A percentile compares a stretch with the other conserved stretches of the same genome.
These are phyloP conservation scores for Plasmodium yoelii DNA, from an alignment of 169 alveolate genomes.

Conservation along the genomic window DNA sequence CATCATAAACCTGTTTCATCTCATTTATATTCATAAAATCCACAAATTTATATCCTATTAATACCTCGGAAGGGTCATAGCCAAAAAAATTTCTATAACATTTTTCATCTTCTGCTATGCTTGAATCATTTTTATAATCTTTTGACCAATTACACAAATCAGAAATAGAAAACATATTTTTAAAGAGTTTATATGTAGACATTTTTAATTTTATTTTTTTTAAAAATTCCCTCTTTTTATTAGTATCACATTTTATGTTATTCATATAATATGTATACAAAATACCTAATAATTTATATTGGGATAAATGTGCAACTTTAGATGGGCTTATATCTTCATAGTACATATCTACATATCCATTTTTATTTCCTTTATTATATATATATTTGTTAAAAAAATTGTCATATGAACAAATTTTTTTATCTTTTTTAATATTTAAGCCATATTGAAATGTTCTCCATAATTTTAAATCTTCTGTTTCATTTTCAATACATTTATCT, in stretches of 20 bases:
- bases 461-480: constrained; percentile 57
- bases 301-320: constrained; percentile 87
- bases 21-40: constrained; percentile 9
- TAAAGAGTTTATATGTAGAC: constrained; percentile 74
- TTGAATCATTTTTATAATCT: neutral
- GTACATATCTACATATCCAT: constrained; percentile 63
- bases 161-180: constrained; percentile 25
- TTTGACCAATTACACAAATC: neutral
- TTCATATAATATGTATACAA: constrained; percentile 76
- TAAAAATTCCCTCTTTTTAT: constrained; percentile 47
- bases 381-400: constrained; percentile 74
- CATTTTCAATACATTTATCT: constrained; percentile 78
- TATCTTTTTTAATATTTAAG: constrained; percentile 74
- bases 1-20: neutral
- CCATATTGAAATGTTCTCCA: constrained; percentile 77
- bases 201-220: constrained; percentile 67
- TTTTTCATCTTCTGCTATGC: neutral
- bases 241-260: constrained; percentile 67
- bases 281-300: constrained; percentile 84
- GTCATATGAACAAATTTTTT: constrained; percentile 1
- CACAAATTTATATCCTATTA: constrained; percentile 67
- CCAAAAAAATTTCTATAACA: constrained; percentile 9
- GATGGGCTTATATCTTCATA: constrained; percentile 87
- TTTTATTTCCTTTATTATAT: constrained; percentile 27
- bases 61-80: constrained; percentile 53